Conservation (phyloP, 495 filamentous ascomycete genomes). For the Aeminium ludgeri region DNA sequence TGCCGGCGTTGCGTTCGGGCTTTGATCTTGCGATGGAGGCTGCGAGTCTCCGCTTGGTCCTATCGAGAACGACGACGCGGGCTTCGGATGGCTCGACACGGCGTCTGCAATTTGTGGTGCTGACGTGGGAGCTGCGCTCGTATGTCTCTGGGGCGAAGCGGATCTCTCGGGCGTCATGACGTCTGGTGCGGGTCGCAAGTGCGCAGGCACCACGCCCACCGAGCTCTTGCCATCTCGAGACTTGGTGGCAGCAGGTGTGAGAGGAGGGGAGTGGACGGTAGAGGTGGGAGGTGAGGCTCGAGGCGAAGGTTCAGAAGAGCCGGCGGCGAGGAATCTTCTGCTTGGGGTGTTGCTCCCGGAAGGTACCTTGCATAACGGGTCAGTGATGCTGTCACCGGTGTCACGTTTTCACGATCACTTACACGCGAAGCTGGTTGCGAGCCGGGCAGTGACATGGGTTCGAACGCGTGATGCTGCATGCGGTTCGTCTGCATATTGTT, state of each 20-base stretch:
- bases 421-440: conserved; percentile 6
- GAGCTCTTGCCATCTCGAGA: conserved; percentile 31
- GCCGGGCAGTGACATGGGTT: conserved; percentile 73
- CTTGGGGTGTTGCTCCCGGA: conserved; percentile 25
- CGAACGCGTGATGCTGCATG: conserved; percentile 73
- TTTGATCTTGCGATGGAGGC: conserved; percentile 42
- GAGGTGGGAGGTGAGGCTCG: conserved; percentile 35
- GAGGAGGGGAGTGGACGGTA: conserved; percentile 69
- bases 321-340: conserved; percentile 17
- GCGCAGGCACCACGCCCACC: conserved; percentile 5
- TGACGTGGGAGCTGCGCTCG: conserved; percentile 1
- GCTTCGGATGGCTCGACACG: conserved; percentile 32
- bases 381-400: not conserved
- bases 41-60: conserved; percentile 49
- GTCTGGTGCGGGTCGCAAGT: conserved; percentile 28
- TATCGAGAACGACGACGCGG: conserved; percentile 54
- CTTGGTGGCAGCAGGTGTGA: conserved; percentile 66
- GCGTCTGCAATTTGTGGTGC: conserved; percentile 24
- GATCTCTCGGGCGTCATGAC: conserved; percentile 46
- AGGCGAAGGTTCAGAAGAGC: conserved; percentile 29
- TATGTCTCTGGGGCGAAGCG: conserved; percentile 9
- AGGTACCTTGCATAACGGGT: conserved; percentile 28
- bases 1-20: conserved; percentile 40
- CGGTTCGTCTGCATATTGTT: conserved; percentile 61
- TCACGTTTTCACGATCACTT: conserved; percentile 17